phyloP scores from a whole-genome alignment of 495 filamentous ascomycete species.

The Xylona heveae region DNA sequence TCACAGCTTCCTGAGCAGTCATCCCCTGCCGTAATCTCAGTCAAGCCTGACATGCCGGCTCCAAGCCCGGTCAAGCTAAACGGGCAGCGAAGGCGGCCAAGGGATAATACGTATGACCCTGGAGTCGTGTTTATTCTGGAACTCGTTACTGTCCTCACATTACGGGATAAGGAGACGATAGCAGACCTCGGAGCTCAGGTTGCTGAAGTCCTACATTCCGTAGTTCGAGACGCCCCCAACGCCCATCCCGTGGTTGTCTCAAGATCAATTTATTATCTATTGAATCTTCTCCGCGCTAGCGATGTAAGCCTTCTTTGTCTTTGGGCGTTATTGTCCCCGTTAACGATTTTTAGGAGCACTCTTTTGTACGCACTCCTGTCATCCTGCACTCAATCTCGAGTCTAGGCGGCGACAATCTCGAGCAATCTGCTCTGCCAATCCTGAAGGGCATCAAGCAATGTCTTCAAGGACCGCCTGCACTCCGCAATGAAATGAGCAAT shows the following conservation, averaged over 20 bases:
- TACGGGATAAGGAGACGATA: conserved; percentile 54
- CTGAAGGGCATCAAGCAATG: conserved; percentile 65
- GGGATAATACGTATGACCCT: conserved; percentile 55
- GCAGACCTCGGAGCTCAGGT: conserved; percentile 52
- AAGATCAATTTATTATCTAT: conserved; percentile 65
- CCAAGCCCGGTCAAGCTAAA: conserved; percentile 27
- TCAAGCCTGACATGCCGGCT: conserved; percentile 59
- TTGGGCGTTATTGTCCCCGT: conserved; percentile 3
- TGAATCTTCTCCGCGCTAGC: conserved; percentile 64
- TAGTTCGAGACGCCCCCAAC: conserved; percentile 57
- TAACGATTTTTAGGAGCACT: conserved; percentile 43
- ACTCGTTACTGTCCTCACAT: conserved; percentile 63
- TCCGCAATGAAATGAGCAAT: conserved; percentile 81
- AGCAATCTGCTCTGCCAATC: conserved; percentile 50
- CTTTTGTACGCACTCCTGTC: conserved; percentile 80
- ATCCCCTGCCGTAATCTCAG: conserved; percentile 60
- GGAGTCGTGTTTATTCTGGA: conserved; percentile 74
- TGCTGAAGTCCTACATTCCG: conserved; percentile 54
- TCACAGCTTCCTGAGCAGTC: conserved; percentile 72
- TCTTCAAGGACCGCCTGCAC: conserved; percentile 46
- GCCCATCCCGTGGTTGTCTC: conserved; percentile 66
- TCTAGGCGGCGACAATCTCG: conserved; percentile 55
- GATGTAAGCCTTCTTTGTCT: conserved; percentile 38
- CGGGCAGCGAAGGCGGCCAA: conserved; percentile 23
- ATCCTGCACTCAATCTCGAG: conserved; percentile 79